A percentile compares a stretch with the other conserved stretches of the same genome.
These are phyloP conservation scores for Boehmeria nivea DNA, from an alignment of 306 rosid genomes.

Conservation along the genomic window DNA sequence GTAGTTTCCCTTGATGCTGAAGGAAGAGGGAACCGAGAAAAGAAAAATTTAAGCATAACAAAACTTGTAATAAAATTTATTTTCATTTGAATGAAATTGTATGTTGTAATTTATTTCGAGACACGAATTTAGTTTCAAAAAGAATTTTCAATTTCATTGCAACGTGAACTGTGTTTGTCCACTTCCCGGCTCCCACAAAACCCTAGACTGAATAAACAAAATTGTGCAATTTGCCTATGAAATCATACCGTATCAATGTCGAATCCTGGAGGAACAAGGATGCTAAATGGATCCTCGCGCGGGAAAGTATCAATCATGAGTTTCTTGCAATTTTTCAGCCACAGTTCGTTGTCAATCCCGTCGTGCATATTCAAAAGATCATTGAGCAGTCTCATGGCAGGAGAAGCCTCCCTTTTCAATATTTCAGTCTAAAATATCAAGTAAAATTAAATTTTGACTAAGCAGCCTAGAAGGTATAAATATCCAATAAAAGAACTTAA, in stretches of 20 bases:
- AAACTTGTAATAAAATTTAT: neutral
- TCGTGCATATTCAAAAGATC: constrained; percentile 83
- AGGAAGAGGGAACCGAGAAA: neutral
- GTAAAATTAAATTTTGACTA: no score
- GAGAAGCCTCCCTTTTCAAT: constrained; percentile 78
- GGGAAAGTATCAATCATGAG: constrained; percentile 69
- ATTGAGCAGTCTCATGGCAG: constrained; percentile 86
- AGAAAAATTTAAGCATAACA: neutral
- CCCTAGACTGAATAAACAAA: no score
- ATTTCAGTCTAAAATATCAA: constrained; percentile 84
- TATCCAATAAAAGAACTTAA: neutral
- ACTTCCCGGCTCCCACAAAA: no score
- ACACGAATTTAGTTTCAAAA: no score
- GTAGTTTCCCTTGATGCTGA: constrained; percentile 71
- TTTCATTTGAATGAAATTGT: neutral
- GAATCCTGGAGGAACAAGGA: constrained; percentile 81
- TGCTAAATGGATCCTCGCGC: constrained; percentile 87
- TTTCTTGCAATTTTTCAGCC: constrained; percentile 81
- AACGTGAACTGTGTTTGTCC: no score
- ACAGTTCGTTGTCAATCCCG: constrained; percentile 54
- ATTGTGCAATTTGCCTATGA: constrained; percentile 10
- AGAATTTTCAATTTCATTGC: no score
- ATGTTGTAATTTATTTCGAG: no score
- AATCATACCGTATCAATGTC: constrained; percentile 72
- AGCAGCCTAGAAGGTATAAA: neutral